Percentiles rank a stretch among this genome's conserved stretches.
Evolutionary conservation across 805 yeast genomes (phyloP).

Genomic region (Barnettozyma pratensis): DNA sequence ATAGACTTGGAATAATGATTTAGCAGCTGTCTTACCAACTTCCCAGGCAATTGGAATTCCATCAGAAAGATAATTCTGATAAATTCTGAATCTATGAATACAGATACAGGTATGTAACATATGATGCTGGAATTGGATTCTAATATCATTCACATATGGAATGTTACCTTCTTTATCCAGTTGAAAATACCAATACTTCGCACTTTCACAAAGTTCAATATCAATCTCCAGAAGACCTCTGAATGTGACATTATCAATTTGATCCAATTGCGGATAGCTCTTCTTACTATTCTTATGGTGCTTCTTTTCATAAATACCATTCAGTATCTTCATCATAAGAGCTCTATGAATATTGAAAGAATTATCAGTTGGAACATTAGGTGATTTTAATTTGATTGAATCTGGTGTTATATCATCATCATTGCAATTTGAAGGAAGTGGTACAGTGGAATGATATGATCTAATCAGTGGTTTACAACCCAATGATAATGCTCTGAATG

Average conservation of each 20-base stretch:
- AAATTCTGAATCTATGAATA: slow-evolving; percentile 27
- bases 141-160: slow-evolving; percentile 20
- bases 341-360: slow-evolving; percentile 26
- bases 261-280: slow-evolving; percentile 14
- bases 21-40: slow-evolving; percentile 23
- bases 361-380: slow-evolving; percentile 23
- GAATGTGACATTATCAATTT: slow-evolving; percentile 17
- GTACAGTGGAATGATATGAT: slow-evolving; percentile 24
- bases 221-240: slow-evolving; percentile 25
- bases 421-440: slow-evolving; percentile 29
- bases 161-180: slow-evolving; percentile 21
- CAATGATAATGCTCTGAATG: slow-evolving; percentile 22
- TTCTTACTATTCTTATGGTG: slow-evolving; percentile 12
- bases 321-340: slow-evolving; percentile 23
- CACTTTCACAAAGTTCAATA: slow-evolving; percentile 20
- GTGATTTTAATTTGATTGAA: slow-evolving; percentile 17
- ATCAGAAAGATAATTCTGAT: slow-evolving; percentile 24
- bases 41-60: slow-evolving; percentile 27
- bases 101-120: slow-evolving; percentile 28
- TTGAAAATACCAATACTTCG: slow-evolving; percentile 24
- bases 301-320: slow-evolving; percentile 23
- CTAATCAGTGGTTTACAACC: slow-evolving; percentile 22
- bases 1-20: slow-evolving; percentile 25
- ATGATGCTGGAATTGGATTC: slow-evolving; percentile 27
- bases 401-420: slow-evolving; percentile 26